A percentile compares a stretch with the other conserved stretches of the same genome.
phyloP scores from a whole-genome alignment of 495 filamentous ascomycete species.

The Xylaria scruposa region DNA sequence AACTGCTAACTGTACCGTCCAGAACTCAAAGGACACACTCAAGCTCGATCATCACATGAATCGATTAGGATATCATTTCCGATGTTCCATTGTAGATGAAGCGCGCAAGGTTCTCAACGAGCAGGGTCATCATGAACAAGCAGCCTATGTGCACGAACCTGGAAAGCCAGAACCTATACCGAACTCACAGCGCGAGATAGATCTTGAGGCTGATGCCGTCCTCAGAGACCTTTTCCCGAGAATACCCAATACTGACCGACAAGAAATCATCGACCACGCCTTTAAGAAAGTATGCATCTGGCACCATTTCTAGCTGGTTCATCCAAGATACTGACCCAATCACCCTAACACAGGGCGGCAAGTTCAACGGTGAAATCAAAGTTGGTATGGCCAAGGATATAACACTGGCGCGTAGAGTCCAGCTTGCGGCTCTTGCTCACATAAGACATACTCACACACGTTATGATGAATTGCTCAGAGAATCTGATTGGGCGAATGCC shows the following conservation, averaged over 20 bases:
- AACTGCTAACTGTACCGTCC: constrained; percentile 17
- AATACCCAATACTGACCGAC: constrained; percentile 80
- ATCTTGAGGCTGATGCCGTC: constrained; percentile 73
- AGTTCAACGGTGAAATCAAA: constrained; percentile 34
- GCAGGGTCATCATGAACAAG: constrained; percentile 29
- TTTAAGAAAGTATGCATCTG: constrained; percentile 73
- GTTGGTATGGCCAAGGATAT: constrained; percentile 75
- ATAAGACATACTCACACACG: constrained; percentile 86
- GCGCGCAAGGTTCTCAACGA: constrained; percentile 45
- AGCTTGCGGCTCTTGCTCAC: constrained; percentile 84
- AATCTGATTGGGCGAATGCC: constrained; percentile 70
- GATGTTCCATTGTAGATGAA: constrained; percentile 57
- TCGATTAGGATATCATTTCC: constrained; percentile 81
- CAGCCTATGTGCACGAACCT: constrained; percentile 28
- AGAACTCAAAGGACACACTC: constrained; percentile 34
- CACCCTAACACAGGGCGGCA: constrained; percentile 34
- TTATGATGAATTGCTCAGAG: constrained; percentile 79
- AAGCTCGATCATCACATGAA: constrained; percentile 63
- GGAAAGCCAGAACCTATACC: constrained; percentile 59
- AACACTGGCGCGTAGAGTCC: constrained; percentile 73
- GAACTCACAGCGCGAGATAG: constrained; percentile 66
- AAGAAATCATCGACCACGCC: constrained; percentile 77
- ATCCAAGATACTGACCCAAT: constrained; percentile 14
- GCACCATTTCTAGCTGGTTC: not conserved
- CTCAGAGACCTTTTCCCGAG: constrained; percentile 85